Conservation (phyloP, 1,284 basidiomycete genomes). For the Sporisorium iseilematis-ciliati region DNA sequence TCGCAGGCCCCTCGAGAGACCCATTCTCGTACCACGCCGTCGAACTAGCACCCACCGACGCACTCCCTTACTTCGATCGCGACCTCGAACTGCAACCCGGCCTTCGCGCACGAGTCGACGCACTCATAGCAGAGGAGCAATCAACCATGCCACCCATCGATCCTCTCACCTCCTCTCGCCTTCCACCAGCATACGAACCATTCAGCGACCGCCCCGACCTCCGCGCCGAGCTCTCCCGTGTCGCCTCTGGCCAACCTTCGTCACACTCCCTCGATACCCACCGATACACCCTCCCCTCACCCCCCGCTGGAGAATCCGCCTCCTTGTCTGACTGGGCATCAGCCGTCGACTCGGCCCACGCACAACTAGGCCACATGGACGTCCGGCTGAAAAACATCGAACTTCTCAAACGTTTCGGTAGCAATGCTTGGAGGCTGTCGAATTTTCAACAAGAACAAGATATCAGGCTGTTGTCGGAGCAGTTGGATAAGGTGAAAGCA, state of each 20-base stretch:
- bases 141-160: constrained; percentile 73
- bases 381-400: constrained; percentile 86
- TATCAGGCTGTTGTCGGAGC: constrained; percentile 24
- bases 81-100: constrained; percentile 83
- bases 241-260: constrained; percentile 72
- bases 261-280: constrained; percentile 79
- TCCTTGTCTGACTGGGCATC: constrained; percentile 82
- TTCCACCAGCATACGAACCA: constrained; percentile 81
- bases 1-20: constrained; percentile 7
- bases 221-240: constrained; percentile 59
- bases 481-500: constrained; percentile 21
- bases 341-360: constrained; percentile 82
- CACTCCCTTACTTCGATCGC: constrained; percentile 93
- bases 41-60: constrained; percentile 73
- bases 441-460: constrained; percentile 62
- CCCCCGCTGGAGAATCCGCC: constrained; percentile 75
- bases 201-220: constrained; percentile 61
- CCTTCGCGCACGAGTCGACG: constrained; percentile 79
- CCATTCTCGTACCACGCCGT: constrained; percentile 31
- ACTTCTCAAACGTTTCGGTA: constrained; percentile 85
- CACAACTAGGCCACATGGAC: constrained; percentile 90
- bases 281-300: constrained; percentile 83
- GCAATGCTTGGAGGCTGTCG: constrained; percentile 53
- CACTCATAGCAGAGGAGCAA: constrained; percentile 78
- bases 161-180: constrained; percentile 72